Evolutionary conservation across 2,329 filamentous ascomycete species (phyloP).

Genomic region (Hymenoscyphus albidus): DNA sequence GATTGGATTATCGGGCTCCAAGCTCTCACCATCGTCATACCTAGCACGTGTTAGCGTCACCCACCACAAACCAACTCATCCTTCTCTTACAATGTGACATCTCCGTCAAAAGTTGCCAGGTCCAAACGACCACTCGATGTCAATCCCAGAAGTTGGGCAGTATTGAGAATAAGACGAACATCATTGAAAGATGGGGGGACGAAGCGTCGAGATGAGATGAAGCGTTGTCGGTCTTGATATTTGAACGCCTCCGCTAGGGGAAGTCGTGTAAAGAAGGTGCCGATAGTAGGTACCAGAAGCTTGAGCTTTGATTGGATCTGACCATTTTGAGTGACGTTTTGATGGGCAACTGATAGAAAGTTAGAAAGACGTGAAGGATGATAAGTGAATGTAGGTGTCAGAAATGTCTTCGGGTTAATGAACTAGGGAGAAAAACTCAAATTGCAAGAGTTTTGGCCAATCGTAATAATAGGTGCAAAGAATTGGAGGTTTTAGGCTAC

Average conservation of each 20-base stretch:
- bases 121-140: constrained; percentile 69
- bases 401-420: neutral
- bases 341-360: constrained; percentile 58
- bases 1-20: constrained; percentile 72
- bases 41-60: constrained; percentile 14
- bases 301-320: constrained; percentile 79
- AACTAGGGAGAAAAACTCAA: neutral
- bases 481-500: neutral
- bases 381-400: neutral
- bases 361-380: neutral
- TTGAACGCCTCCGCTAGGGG: constrained; percentile 86
- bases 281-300: constrained; percentile 83
- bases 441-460: neutral
- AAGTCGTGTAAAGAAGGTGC: constrained; percentile 88
- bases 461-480: neutral
- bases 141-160: constrained; percentile 90
- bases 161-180: constrained; percentile 86
- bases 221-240: constrained; percentile 79
- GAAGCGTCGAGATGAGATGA: constrained; percentile 87
- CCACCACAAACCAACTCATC: neutral
- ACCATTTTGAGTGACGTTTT: constrained; percentile 53
- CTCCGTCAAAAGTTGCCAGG: constrained; percentile 93
- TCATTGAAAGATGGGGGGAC: constrained; percentile 98
- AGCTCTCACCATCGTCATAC: constrained; percentile 76
- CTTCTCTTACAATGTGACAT: constrained; percentile 72